Evolutionary conservation across 1,284 basidiomycete species (phyloP).

Genomic region (Puccinia coronata): DNA sequence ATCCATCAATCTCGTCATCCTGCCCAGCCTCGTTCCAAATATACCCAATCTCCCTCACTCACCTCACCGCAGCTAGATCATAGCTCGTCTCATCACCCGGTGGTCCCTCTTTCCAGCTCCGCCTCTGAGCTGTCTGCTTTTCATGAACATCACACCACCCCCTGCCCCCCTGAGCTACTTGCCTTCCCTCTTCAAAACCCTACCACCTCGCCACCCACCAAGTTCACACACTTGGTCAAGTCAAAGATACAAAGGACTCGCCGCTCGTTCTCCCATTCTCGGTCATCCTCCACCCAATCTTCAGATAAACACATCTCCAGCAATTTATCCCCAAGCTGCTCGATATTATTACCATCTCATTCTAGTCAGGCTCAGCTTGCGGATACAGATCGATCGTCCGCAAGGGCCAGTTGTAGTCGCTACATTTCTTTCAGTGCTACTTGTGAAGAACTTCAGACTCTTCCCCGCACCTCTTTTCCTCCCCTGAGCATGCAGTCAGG

Average conservation of each 20-base stretch:
- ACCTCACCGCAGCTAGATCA: neutral
- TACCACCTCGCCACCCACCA: neutral
- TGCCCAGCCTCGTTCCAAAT: neutral
- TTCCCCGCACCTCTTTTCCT: neutral
- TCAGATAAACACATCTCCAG: neutral
- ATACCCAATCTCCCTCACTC: constrained; percentile 1
- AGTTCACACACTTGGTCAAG: neutral
- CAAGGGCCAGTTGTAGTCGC: neutral
- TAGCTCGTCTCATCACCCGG: neutral
- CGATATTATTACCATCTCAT: neutral
- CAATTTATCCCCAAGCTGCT: neutral
- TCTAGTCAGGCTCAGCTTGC: neutral
- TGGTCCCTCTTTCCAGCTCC: neutral
- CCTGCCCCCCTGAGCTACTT: neutral
- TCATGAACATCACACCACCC: constrained; percentile 4
- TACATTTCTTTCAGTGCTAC: neutral
- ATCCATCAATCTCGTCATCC: neutral
- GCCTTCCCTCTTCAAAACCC: constrained; percentile 11
- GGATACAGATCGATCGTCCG: neutral
- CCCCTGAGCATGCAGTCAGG: neutral
- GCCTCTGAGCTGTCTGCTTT: neutral
- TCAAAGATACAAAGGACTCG: constrained; percentile 22
- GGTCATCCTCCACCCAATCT: neutral
- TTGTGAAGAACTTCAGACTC: neutral
- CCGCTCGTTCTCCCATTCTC: neutral